A percentile compares a stretch with the other conserved stretches of the same genome.
phyloP scores from a whole-genome alignment of 805 yeast species.

The Komagataella pseudopastoris region DNA sequence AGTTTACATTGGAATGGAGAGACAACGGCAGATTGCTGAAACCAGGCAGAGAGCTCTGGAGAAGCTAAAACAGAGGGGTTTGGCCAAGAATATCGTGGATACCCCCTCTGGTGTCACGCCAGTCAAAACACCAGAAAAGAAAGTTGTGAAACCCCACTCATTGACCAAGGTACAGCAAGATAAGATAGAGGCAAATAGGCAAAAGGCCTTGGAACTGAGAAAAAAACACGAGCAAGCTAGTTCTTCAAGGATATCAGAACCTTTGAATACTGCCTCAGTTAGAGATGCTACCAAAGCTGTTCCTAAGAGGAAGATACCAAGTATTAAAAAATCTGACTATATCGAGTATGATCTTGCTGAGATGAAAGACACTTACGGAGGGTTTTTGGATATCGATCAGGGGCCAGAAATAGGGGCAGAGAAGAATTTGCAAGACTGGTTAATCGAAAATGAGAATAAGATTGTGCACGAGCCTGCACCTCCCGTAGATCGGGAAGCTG shows the following conservation, averaged over 20 bases:
- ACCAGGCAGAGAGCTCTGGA: constrained; percentile 53
- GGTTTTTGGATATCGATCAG: constrained; percentile 40
- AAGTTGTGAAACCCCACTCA: constrained; percentile 1
- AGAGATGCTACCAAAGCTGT: neutral
- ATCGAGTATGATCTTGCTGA: constrained; percentile 81
- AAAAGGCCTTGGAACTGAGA: constrained; percentile 31
- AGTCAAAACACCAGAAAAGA: constrained; percentile 5
- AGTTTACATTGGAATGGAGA: neutral
- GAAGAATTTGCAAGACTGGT: constrained; percentile 38
- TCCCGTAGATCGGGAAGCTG: constrained; percentile 55
- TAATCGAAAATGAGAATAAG: constrained; percentile 29
- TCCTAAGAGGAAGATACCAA: constrained; percentile 21
- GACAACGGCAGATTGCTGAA: constrained; percentile 21
- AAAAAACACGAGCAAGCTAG: constrained; percentile 4
- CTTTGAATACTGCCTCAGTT: neutral
- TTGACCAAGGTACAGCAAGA: constrained; percentile 35
- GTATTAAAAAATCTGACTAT: constrained; percentile 48
- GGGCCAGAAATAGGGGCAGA: constrained; percentile 16
- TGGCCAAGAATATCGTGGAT: neutral
- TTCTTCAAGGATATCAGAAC: constrained; percentile 3
- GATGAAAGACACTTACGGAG: constrained; percentile 84
- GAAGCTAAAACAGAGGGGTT: constrained; percentile 32
- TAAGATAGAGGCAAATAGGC: constrained; percentile 38
- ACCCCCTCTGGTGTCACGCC: neutral
- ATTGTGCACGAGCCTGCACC: constrained; percentile 47